phyloP scores from a whole-genome alignment of 176 grass and related monocot species.

The Triticum aestivum region DNA sequence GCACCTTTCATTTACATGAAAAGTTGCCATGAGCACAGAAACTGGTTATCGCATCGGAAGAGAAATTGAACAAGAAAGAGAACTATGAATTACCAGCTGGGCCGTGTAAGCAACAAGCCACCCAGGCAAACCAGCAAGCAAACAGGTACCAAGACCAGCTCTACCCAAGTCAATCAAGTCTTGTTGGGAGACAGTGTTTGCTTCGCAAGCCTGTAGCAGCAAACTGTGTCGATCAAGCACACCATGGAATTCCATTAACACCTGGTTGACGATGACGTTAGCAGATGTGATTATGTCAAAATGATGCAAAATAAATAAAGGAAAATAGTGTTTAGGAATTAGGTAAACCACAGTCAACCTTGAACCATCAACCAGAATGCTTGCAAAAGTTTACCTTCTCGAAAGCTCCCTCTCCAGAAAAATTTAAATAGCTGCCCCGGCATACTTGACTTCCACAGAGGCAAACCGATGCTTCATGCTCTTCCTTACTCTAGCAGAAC shows the following conservation, averaged over 20 bases:
- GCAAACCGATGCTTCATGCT: slow-evolving; percentile 93
- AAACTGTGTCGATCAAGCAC: slow-evolving; percentile 84
- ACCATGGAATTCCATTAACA: slow-evolving; percentile 91
- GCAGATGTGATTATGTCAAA: slow-evolving; percentile 19
- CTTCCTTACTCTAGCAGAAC: slow-evolving; percentile 92
- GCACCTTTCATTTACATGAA: slow-evolving; percentile 66
- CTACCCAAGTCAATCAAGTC: slow-evolving; percentile 92
- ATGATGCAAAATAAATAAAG: slow-evolving; percentile 21
- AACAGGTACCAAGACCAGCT: slow-evolving; percentile 96
- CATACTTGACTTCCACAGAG: slow-evolving; percentile 99
- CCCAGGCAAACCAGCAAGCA: slow-evolving; percentile 87
- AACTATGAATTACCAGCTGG: slow-evolving; percentile 66
- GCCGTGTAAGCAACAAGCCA: slow-evolving; percentile 97
- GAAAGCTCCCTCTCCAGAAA: slow-evolving; percentile 93
- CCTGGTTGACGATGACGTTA: slow-evolving; percentile 42
- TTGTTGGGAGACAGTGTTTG: slow-evolving; percentile 79
- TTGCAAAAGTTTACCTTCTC: slow-evolving; percentile 69
- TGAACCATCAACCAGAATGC: slow-evolving; percentile 21
- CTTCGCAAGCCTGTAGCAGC: slow-evolving; percentile 91
- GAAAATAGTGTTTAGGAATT: background rate
- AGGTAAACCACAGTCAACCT: slow-evolving; percentile 12
- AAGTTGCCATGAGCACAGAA: slow-evolving; percentile 15
- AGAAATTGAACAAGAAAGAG: slow-evolving; percentile 34
- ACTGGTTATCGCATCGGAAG: slow-evolving; percentile 16
- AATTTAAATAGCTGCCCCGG: slow-evolving; percentile 96